These are phyloP conservation scores for Leishmania gerbilli DNA, from an alignment of 208 protist species.

Conservation along the genomic window DNA sequence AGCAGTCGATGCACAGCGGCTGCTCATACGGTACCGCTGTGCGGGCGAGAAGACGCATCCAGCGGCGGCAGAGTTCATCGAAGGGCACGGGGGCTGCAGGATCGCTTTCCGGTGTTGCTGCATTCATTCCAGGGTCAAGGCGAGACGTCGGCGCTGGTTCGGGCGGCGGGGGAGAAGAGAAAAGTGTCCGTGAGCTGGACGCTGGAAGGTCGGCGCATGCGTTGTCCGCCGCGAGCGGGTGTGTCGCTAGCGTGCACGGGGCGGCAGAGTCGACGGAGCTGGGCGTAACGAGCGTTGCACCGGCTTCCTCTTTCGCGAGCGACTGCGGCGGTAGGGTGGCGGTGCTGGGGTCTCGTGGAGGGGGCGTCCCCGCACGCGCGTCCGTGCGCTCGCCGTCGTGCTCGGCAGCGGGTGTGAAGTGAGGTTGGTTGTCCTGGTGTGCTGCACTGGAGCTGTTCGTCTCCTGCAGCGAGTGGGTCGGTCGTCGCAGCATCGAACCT, in stretches of 20 bases:
- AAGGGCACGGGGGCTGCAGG: not conserved
- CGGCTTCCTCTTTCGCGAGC: not conserved
- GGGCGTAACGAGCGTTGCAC: no score
- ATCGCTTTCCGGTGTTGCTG: not conserved
- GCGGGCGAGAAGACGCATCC: constrained; percentile 28
- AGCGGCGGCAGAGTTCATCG: constrained; percentile 22
- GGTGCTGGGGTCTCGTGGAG: not conserved
- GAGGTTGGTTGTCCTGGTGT: not conserved
- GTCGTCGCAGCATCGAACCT: not conserved
- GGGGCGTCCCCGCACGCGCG: not conserved
- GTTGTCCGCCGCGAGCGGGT: not conserved
- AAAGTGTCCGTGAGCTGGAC: no score
- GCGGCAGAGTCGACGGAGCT: not conserved
- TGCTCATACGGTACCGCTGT: constrained; percentile 14
- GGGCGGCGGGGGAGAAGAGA: not conserved
- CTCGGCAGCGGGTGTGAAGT: not conserved
- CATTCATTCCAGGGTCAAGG: not conserved
- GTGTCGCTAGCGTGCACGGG: not conserved
- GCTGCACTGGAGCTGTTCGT: not conserved
- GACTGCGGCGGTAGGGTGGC: not conserved
- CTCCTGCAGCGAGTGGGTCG: not conserved
- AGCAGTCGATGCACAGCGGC: constrained; percentile 28
- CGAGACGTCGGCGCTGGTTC: not conserved
- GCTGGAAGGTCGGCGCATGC: not conserved
- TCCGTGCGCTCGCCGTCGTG: not conserved